Conservation (phyloP, 2,329 filamentous ascomycete species). For the Alternaria triticimaculans region DNA sequence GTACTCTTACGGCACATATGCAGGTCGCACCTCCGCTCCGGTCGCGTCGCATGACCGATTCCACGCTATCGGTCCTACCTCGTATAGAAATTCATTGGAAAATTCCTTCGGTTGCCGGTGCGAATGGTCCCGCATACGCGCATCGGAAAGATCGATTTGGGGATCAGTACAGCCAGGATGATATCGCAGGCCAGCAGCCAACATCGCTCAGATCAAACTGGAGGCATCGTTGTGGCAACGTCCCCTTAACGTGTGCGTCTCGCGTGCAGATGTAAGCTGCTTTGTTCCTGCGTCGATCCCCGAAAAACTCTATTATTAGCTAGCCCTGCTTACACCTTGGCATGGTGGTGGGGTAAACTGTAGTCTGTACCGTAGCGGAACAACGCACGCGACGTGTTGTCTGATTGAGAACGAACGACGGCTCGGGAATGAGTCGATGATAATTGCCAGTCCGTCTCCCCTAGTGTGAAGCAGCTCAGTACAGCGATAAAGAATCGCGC, state of each 20-base stretch:
- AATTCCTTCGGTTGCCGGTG: not conserved
- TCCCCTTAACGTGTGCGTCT: not conserved
- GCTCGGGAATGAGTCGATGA: not conserved
- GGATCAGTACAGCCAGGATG: too few species aligned
- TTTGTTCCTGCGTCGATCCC: constrained; percentile 1
- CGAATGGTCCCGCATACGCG: not conserved
- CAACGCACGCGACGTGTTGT: not conserved
- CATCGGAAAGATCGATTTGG: not conserved
- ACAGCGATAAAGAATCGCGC: not conserved
- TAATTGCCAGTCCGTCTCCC: not conserved
- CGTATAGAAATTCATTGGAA: constrained; percentile 4
- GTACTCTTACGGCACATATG: not conserved
- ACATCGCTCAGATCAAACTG: too few species aligned
- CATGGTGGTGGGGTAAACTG: not conserved
- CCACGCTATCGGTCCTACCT: constrained; percentile 3
- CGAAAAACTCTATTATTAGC: constrained; percentile 6
- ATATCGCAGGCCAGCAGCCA: too few species aligned
- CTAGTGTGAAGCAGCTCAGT: not conserved
- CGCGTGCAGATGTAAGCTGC: not conserved
- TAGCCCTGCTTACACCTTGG: constrained; percentile 1
- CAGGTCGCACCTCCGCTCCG: not conserved
- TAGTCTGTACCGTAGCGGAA: not conserved
- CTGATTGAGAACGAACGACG: not conserved
- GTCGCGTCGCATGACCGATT: not conserved
- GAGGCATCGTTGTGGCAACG: not conserved